These are phyloP conservation scores for Globisporangium canariense DNA, from an alignment of 352 stramenopile genomes.

Conservation along the genomic window DNA sequence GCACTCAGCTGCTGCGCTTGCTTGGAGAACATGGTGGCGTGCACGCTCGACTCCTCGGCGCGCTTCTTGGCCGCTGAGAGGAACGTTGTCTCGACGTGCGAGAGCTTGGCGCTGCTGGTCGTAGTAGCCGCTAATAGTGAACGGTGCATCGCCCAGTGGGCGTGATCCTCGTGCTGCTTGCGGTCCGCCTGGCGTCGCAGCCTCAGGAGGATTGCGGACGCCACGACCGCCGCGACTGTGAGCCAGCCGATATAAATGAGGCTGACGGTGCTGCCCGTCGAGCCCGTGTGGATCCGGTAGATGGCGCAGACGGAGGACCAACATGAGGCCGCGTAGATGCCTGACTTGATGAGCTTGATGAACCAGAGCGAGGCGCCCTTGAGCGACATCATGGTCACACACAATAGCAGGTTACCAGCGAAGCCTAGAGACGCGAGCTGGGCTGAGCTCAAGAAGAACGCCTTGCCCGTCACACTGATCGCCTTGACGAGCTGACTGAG, in stretches of 20 bases:
- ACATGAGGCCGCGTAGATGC: constrained; percentile 50
- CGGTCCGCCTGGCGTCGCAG: constrained; percentile 20
- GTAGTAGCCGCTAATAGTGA: constrained; percentile 8
- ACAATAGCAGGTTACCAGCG: constrained; percentile 31
- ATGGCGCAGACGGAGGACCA: constrained; percentile 53
- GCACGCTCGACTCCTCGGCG: not conserved
- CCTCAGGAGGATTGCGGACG: constrained; percentile 19
- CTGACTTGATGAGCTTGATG: constrained; percentile 47
- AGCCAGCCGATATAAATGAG: constrained; percentile 65
- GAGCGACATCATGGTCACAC: constrained; percentile 31
- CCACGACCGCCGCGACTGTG: constrained; percentile 27
- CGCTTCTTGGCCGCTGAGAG: constrained; percentile 4
- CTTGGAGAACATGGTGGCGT: constrained; percentile 10
- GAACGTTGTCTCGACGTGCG: constrained; percentile 9
- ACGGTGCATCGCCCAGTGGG: constrained; percentile 18
- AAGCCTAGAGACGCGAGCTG: constrained; percentile 36
- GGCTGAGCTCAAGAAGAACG: constrained; percentile 45
- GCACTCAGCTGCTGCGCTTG: constrained; percentile 4
- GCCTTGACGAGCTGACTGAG: constrained; percentile 56
- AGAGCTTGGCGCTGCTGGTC: constrained; percentile 4
- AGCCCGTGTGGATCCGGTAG: constrained; percentile 26
- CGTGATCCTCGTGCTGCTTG: constrained; percentile 18
- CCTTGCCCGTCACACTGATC: constrained; percentile 30
- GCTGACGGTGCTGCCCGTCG: constrained; percentile 29
- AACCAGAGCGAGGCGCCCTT: constrained; percentile 61